phyloP scores from a whole-genome alignment of 495 filamentous ascomycete species.

The Aspergillus cavernicola region DNA sequence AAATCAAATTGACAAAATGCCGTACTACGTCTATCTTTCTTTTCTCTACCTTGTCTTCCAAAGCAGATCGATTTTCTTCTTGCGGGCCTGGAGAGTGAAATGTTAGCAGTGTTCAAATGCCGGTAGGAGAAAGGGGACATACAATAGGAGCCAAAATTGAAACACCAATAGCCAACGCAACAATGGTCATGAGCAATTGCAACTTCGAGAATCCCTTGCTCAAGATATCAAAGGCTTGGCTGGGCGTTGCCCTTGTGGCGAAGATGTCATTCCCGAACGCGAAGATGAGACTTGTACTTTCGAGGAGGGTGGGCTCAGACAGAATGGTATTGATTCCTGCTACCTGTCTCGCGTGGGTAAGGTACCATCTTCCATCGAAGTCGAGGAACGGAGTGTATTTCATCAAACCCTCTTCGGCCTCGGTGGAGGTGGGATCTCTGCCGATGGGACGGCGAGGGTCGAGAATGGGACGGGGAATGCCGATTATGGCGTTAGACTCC shows the following conservation, averaged over 20 bases:
- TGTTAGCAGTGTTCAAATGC: background rate
- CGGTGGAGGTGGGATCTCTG: conserved; percentile 73
- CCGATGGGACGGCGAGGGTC: conserved; percentile 87
- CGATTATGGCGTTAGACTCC: conserved; percentile 64
- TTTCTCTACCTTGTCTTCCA: conserved; percentile 29
- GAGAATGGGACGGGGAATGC: conserved; percentile 71
- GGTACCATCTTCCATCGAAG: conserved; percentile 74
- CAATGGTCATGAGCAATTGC: conserved; percentile 76
- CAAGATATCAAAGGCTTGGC: conserved; percentile 83
- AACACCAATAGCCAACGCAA: conserved; percentile 71
- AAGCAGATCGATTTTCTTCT: conserved; percentile 39
- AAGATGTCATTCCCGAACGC: conserved; percentile 87
- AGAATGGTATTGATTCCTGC: conserved; percentile 69
- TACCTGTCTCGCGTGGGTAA: conserved; percentile 82
- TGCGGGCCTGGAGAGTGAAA: conserved; percentile 27
- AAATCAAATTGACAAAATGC: background rate
- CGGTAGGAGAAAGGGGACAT: conserved; percentile 27
- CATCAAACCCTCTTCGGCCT: conserved; percentile 79
- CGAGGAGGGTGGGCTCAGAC: conserved; percentile 71
- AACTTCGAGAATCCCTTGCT: conserved; percentile 91
- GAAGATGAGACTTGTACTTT: conserved; percentile 89
- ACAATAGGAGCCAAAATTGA: conserved; percentile 81
- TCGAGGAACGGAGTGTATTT: conserved; percentile 73
- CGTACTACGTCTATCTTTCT: background rate
- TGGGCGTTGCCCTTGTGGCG: conserved; percentile 78